Conservation (phyloP, 352 stramenopile species). For the Saprolegnia diclina region DNA sequence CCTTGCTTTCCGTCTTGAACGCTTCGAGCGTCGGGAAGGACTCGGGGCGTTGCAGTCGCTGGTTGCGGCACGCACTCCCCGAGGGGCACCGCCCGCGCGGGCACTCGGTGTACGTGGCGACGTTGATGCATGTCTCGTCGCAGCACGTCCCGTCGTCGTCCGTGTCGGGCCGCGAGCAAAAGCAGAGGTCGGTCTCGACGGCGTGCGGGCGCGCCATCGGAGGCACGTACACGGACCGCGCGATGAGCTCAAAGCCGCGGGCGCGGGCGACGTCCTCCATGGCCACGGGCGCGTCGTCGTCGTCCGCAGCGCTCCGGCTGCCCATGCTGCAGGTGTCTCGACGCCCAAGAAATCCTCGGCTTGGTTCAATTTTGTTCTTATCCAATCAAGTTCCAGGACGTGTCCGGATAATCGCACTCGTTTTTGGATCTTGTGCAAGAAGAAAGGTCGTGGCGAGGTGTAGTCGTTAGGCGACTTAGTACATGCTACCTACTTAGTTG, state of each 20-base stretch:
- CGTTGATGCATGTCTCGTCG: slow-evolving; percentile 86
- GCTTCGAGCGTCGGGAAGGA: slow-evolving; percentile 56
- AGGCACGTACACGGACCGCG: slow-evolving; percentile 19
- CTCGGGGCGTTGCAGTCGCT: slow-evolving; percentile 68
- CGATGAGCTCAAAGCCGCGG: slow-evolving; percentile 26
- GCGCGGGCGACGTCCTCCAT: slow-evolving; percentile 15
- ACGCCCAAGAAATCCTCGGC: neutral
- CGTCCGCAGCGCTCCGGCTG: neutral
- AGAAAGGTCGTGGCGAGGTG: too few relatives aligned
- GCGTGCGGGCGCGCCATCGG: neutral
- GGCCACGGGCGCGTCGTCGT: neutral
- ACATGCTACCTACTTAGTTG: slow-evolving; percentile 51
- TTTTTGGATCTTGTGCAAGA: too few relatives aligned
- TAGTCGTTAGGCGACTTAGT: too few relatives aligned
- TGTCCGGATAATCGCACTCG: slow-evolving; percentile 20
- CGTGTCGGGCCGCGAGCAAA: slow-evolving; percentile 6
- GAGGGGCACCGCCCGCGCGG: slow-evolving; percentile 39
- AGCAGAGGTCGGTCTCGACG: slow-evolving; percentile 15
- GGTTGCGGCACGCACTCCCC: slow-evolving; percentile 53
- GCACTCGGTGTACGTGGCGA: slow-evolving; percentile 83
- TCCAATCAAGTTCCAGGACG: slow-evolving; percentile 17
- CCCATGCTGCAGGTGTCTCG: neutral
- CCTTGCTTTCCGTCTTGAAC: slow-evolving; percentile 78
- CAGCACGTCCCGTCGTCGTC: slow-evolving; percentile 37
- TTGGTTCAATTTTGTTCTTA: slow-evolving; percentile 14